A percentile compares a stretch with the other conserved stretches of the same genome.
These are phyloP conservation scores for Wickerhamiella occidentalis DNA, from an alignment of 805 yeast genomes.

Conservation along the genomic window DNA sequence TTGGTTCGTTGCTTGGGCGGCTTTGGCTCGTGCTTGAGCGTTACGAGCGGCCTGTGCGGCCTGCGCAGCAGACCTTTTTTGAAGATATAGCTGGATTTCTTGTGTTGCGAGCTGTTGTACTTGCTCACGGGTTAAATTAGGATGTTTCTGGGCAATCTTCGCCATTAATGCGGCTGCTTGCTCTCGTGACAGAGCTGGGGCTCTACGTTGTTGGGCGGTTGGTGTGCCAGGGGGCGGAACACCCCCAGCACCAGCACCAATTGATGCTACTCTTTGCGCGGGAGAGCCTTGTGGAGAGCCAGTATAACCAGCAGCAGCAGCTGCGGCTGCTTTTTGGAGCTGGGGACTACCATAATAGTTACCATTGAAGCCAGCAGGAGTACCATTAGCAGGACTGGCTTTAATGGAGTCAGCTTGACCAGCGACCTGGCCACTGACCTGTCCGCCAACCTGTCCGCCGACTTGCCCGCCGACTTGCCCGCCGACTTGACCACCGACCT, in stretches of 20 bases:
- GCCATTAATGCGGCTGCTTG: constrained; percentile 19
- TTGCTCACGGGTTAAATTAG: constrained; percentile 19
- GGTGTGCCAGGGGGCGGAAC: background rate
- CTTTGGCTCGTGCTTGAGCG: constrained; percentile 13
- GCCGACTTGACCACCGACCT: too few relatives aligned
- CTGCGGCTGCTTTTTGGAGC: background rate
- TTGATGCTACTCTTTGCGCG: constrained; percentile 1
- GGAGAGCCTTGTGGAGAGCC: constrained; percentile 12
- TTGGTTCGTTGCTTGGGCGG: constrained; percentile 19
- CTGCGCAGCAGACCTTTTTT: constrained; percentile 13
- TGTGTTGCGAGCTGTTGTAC: constrained; percentile 20
- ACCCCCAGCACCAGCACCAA: background rate
- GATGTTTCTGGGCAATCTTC: constrained; percentile 18
- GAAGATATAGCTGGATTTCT: constrained; percentile 20
- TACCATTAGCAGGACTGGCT: background rate
- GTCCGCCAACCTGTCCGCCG: background rate
- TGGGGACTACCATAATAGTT: background rate
- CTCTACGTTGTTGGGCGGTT: constrained; percentile 14
- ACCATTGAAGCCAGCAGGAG: background rate
- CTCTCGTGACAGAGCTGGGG: constrained; percentile 13
- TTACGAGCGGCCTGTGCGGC: constrained; percentile 12
- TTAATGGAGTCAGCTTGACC: background rate
- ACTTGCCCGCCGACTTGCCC: background rate
- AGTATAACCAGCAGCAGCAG: background rate
- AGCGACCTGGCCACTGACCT: background rate